phyloP scores from a whole-genome alignment of 2,329 filamentous ascomycete species.

The Fusarium sp. region DNA sequence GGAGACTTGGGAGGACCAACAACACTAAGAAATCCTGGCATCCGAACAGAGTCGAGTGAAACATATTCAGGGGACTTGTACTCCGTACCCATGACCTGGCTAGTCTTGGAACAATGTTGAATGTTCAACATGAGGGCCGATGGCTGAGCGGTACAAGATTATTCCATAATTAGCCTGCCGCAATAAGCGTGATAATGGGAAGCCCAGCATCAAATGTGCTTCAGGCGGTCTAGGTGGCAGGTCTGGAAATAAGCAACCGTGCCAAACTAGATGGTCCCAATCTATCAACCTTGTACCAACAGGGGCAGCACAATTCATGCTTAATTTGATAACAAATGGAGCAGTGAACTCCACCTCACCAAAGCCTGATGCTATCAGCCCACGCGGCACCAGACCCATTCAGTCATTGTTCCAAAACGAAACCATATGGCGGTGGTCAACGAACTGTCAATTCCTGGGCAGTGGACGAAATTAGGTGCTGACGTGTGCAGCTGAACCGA shows the following conservation, averaged over 20 bases:
- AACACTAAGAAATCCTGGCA: not conserved
- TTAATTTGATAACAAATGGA: not conserved
- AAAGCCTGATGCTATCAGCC: conserved; percentile 1
- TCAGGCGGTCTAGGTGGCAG: not conserved
- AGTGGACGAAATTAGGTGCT: conserved; percentile 44
- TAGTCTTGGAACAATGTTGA: not conserved
- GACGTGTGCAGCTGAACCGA: conserved; percentile 38
- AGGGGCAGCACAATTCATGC: conserved; percentile 1
- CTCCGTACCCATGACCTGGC: not conserved
- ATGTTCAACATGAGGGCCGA: not conserved
- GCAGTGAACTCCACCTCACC: not conserved
- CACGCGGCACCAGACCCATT: conserved; percentile 12
- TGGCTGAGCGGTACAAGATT: not conserved
- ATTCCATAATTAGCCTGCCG: not conserved
- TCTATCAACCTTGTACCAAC: not conserved
- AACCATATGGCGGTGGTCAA: conserved; percentile 26
- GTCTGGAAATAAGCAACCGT: not conserved
- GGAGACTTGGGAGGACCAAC: not conserved
- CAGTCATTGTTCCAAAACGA: conserved; percentile 4
- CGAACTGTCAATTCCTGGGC: not conserved
- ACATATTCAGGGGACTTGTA: not conserved
- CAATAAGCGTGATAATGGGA: not conserved
- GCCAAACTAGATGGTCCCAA: not conserved
- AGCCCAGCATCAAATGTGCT: not conserved
- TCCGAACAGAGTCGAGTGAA: conserved; percentile 8